Evolutionary conservation across 73 alveolate species (phyloP), one percentile per base, ranked within the genome.

Genomic region (Paraurostyla sp.): DNA sequence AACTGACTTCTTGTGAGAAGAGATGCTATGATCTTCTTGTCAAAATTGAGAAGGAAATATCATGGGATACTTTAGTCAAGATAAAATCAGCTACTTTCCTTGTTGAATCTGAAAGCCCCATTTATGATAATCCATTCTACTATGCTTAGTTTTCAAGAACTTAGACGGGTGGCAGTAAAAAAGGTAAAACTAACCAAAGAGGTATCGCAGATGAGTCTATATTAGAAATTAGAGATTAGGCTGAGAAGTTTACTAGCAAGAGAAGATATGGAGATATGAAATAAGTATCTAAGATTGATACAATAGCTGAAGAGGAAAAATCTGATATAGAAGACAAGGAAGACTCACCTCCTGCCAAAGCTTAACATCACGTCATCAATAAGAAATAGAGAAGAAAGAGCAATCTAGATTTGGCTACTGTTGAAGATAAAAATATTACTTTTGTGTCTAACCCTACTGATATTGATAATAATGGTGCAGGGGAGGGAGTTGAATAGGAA

Each of bases 21-120:
- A 54, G 83, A 50, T 80, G 86, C 90, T 91, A 87, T 76, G 91
- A 87, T 35, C 63, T 91, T 20, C 58, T 91, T 7, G 96, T 91
- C 36, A 88, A 91, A 45, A 40, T 91, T 0, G 96, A 91, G 45
- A 91, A 91, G 52, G 87, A 86, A 36, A 87, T 91, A 35, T 69
- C 92, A 20, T 91, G 96, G 94, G 94, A 87, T 29, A 78, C 87
- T 45, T 59, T 91, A 0, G 52, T 86, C 11, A 88, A 85, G 56
- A 62, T 91, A 30, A 91, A 88, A 50, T 57, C 80, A 11, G 93
- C 69, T 18, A 84, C 83, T 0, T 91, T 75, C 59, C 57, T 75
- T 0, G 54, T 0, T 29, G 92, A 86, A 57, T 25, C 76, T n/a
- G 89, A 91, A 54, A 80, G 76, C 42, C 56, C 56, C 29, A 41